A percentile compares a stretch with the other conserved stretches of the same genome.
Evolutionary conservation across 331 rosid species (phyloP).

Genomic region (Malus hybrid): DNA sequence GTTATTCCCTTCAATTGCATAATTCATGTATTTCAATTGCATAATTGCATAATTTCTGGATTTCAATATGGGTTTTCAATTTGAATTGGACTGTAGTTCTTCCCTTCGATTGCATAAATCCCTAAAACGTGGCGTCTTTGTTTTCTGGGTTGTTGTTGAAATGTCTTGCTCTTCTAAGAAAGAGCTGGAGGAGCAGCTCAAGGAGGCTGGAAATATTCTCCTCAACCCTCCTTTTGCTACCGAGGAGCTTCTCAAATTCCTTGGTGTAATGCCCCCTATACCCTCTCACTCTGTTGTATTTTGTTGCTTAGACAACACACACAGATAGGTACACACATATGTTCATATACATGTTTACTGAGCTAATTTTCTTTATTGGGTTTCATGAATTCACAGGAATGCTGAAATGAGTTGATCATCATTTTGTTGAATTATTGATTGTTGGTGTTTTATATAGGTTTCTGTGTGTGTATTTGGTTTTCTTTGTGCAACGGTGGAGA

Average conservation of each 20-base stretch:
- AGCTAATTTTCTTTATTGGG: not conserved
- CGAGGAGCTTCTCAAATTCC: constrained; percentile 40
- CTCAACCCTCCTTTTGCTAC: constrained; percentile 23
- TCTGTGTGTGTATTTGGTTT: constrained; percentile 1
- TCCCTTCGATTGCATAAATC: not conserved
- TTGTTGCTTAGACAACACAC: too few species aligned
- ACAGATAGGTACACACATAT: too few species aligned
- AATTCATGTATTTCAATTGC: too few species aligned
- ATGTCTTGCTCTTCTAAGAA: constrained; percentile 31
- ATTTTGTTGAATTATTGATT: not conserved
- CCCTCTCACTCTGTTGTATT: too few species aligned
- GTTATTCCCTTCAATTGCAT: too few species aligned
- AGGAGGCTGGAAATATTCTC: constrained; percentile 32
- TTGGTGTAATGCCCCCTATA: constrained; percentile 40
- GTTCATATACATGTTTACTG: too few species aligned
- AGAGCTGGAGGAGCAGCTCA: constrained; percentile 28
- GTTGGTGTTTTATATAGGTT: constrained; percentile 1
- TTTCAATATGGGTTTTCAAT: too few species aligned
- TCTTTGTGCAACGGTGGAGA: not conserved
- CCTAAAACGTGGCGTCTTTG: constrained; percentile 6
- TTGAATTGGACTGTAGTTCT: too few species aligned
- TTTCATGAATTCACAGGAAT: not conserved
- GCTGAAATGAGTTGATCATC: not conserved
- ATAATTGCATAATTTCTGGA: too few species aligned
- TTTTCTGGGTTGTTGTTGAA: not conserved